These are phyloP conservation scores for Lantana camara DNA, from an alignment of 257 asterid genomes.

Conservation along the genomic window DNA sequence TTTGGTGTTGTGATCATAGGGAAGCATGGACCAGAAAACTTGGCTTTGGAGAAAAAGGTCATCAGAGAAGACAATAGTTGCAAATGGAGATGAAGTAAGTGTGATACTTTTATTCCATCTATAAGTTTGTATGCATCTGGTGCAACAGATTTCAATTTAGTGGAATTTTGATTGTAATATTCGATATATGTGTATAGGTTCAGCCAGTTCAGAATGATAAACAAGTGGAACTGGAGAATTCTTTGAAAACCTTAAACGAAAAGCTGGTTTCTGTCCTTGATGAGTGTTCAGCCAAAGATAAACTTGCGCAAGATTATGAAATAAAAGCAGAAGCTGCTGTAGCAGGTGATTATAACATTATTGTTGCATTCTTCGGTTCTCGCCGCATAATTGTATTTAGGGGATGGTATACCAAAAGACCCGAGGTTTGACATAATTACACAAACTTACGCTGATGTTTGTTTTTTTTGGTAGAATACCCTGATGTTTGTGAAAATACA, in stretches of 20 bases:
- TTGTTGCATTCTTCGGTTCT: not conserved
- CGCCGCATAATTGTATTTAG: too few species aligned
- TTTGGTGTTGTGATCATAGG: constrained; percentile 14
- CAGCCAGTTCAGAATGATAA: constrained; percentile 44
- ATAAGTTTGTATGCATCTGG: too few species aligned
- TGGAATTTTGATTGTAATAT: too few species aligned
- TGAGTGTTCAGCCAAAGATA: constrained; percentile 67
- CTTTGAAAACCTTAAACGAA: constrained; percentile 53
- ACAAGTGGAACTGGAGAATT: constrained; percentile 57
- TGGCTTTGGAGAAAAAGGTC: constrained; percentile 86
- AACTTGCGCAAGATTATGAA: constrained; percentile 37
- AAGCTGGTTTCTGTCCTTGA: constrained; percentile 56
- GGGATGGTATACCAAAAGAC: too few species aligned
- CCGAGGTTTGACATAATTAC: too few species aligned
- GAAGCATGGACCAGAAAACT: constrained; percentile 75
- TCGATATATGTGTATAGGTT: constrained; percentile 19
- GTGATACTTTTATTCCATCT: too few species aligned
- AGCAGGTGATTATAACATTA: constrained; percentile 47
- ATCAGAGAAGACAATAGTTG: constrained; percentile 68
- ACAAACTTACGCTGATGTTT: too few species aligned
- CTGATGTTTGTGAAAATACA: too few species aligned
- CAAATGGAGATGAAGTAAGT: constrained; percentile 68
- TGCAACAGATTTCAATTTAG: too few species aligned
- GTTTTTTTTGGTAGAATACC: not conserved
- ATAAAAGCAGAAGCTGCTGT: constrained; percentile 47